These are phyloP conservation scores for Hysterangium stoloniferum DNA, from an alignment of 768 basidiomycete species.

Conservation along the genomic window DNA sequence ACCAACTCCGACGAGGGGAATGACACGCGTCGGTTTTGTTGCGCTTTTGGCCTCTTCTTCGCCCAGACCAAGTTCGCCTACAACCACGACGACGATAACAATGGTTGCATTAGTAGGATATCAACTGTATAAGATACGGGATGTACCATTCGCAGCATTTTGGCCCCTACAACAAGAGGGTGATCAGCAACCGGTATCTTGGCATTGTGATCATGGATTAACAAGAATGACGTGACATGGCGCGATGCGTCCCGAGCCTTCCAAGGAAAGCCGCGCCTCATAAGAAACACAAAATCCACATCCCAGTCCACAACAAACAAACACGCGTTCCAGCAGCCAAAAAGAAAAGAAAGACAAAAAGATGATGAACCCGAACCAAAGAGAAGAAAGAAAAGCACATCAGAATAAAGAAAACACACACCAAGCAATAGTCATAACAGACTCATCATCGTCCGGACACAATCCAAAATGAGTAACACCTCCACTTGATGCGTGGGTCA, in stretches of 20 bases:
- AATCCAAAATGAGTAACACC: constrained; percentile 87
- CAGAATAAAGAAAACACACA: constrained; percentile 13
- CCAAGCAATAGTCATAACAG: constrained; percentile 79
- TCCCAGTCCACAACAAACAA: too few species aligned
- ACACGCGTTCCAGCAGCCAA: too few species aligned
- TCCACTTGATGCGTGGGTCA: constrained; percentile 59
- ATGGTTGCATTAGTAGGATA: background rate
- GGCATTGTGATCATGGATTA: too few species aligned
- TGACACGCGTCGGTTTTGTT: constrained; percentile 69
- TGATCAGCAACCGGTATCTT: too few species aligned
- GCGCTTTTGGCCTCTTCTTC: constrained; percentile 77
- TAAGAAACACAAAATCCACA: too few species aligned
- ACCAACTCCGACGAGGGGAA: constrained; percentile 69
- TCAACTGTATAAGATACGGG: background rate
- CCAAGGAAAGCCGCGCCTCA: too few species aligned
- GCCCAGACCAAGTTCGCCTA: constrained; percentile 77
- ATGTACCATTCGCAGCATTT: constrained; percentile 72
- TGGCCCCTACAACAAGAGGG: constrained; percentile 38
- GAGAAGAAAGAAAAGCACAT: too few species aligned
- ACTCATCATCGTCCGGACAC: constrained; percentile 64
- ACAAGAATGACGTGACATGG: too few species aligned
- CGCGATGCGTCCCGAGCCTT: too few species aligned
- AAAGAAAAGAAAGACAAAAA: too few species aligned
- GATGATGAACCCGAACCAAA: too few species aligned
- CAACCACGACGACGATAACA: constrained; percentile 9